Base-by-base conservation (phyloP, 202 grass and related monocot species). In the Musa balbisiana region DNA sequence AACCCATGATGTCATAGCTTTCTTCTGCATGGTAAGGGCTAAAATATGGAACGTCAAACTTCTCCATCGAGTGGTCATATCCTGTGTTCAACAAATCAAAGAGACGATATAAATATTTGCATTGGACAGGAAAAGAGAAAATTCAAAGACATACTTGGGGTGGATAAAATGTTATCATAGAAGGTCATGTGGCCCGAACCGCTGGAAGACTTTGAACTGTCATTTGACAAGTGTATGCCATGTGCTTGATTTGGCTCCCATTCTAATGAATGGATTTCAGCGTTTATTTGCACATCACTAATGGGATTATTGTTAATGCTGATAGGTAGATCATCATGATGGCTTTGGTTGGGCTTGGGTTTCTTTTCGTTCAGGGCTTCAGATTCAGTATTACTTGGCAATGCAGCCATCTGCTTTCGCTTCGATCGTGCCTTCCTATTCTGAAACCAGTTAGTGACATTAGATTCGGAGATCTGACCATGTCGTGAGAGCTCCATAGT, bases 391-490 rank as follows among this genome's bases (percentile, higher is more conserved):
- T 86, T 97, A 49, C 85, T 92, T 11, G 22, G 33, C 33, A 43
- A 43, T 43, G 33, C 15, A 67, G 85, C 71, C 82, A 84, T 76
- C 66, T 97, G 93, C 88, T 97, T 97, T 78, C 93, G 80, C 63
- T 97, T 97, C 11, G 90, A 97, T 17, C 93, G 84, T 60, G 93
- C 93, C 16, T 90, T 80, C 26, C 93, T 87, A 11, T 97, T 97
- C 79, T 97, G 93, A 73, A 97, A 97, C 93, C 93, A 97, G 73
- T 97, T 97, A 73, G 92, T 92, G 23, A 97, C 90, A 60, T 97
- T 97, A 50, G 93, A 92, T 76, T 97, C 93, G 0, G 93, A 97
- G 82, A 97, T 97, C 75, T 92, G 90, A 9, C 93, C 93, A 54
- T 97, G 93, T 59, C 89, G 93, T 55, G 93, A 92, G 14, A 97